Evolutionary conservation across 805 yeast genomes (phyloP), one percentile per base, ranked within the genome.

Genomic region (Ogataea henricii): DNA sequence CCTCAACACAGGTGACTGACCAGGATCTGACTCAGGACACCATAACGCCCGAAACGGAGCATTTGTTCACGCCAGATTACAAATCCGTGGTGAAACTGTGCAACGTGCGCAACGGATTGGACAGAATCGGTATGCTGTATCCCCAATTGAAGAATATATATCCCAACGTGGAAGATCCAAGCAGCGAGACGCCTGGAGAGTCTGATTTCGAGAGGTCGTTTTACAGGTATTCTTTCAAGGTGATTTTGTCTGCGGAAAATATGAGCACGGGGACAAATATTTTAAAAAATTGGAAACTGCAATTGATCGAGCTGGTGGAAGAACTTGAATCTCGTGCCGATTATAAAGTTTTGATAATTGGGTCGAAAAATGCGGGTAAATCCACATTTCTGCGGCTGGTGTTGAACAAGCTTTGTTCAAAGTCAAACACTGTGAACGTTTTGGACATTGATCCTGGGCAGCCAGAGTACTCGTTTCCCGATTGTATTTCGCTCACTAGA

Each of bases 391-490:
- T 82, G 10, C 77, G 80, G 52, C 51, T 79, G 2, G 61, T 89
- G 5, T 46, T 79, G 4, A 86, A 87, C 55, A 67, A 67, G 18
- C 55, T 81, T 1, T 58, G 79, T 6, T 58, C 63, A 3, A 32
- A 45, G 0, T 54, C 56, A 1, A 49, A 55, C 1, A 47, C 61
- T 3, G 48, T 83, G 2, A 72, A 76, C 17, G 76, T 82, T 32
- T 55, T 91, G 34, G 97, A 91, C 57, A 62, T 89, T 1, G 98
- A 91, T 61, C 96, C 97, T 0, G 96, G 96, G 0, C 96, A 90
- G 61, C 82, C 96, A 0, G 95, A 87, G 57, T 82, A 76, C 53
- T 81, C 90, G 0, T 70, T 71, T 7, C 94, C 96, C 0, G 90
- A 85, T 26, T 78, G 85, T 36, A 66, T 90, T 2, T 81, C 95